Base-by-base conservation (phyloP, 805 yeast species). In the Ogataea haglerorum region DNA sequence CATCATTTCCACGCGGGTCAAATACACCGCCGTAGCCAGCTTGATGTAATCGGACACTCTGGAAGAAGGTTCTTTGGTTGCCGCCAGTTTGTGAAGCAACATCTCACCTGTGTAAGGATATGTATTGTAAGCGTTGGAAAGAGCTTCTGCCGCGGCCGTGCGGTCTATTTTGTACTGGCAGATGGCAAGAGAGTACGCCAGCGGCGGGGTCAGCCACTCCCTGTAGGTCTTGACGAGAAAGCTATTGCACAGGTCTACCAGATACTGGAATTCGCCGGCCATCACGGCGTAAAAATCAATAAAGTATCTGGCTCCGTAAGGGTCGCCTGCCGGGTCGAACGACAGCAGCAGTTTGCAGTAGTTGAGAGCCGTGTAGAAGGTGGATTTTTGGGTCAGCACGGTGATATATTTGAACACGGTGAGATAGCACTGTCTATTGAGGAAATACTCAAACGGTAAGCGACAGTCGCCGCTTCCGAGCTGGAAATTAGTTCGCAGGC, bases 271-370 rank as follows among this genome's bases (percentile, higher is more conserved):
- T 46, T 86, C 86, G 23, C 73, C 80, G 26, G 85, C 69, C 62
- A 78, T 65, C 3, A 85, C 64, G 3, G 91, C 81, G 55, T 85
- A 88, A 54, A 75, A 80, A 57, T 89, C 96, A 50, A 89, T 79
- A 58, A 87, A 85, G 54, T 82, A 82, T 47, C 95, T 72, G 10
- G 83, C 88, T 16, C 95, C 95, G 38, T 82, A 66, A 2, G 95
- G 95, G 65, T 89, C 96, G 42, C 82, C 85, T 2, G 79, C 72
- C 1, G 95, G 95, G 28, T 60, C 62, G 22, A 89, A 64, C 2
- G 89, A 76, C 47, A 85, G 67, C 35, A 88, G 65, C 5, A 82
- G 67, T 57, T 85, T 87, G 52, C 85, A 76, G 67, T 82, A 88
- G 30, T 78, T 76, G 30, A 85, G 72, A 0, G 95, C 95, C 0